Base-by-base conservation (phyloP, 1,284 basidiomycete genomes). In the Naganishia albida region DNA sequence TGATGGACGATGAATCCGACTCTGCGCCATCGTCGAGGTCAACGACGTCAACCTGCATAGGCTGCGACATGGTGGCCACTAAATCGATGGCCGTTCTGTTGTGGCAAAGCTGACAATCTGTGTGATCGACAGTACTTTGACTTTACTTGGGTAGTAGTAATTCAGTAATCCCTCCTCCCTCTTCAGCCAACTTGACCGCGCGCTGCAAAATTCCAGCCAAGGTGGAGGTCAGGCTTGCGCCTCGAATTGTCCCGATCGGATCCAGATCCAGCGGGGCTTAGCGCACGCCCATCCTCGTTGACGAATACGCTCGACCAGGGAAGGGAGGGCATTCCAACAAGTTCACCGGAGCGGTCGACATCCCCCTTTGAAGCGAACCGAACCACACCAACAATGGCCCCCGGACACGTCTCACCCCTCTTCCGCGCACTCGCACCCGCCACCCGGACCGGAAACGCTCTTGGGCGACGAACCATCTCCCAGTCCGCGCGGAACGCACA, bases 21-120 rank as follows among this genome's bases (percentile, higher is more conserved):
- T 60, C 57, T n/a, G n/a, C 46, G 34, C 4, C 34, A 10, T 34
- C 34, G 34, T 60, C 57, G 46, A 60, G 23, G 57, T 60, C 57
- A 39, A 60, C 50, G 57, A 60, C 38, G 57, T 60, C 57, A 60
- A 60, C 57, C 57, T 60, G 57, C 57, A 60, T 60, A 46, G 57
- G 57, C 44, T 60, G 57, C 28, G 57, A 60, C 57, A 60, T 60
- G 46, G 7, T 25, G 56, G 34, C 56, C 56, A 49, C 16, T 28
- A 39, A 15, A 15, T 43, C 0, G n/a, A n/a, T 26, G 16, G n/a
- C 20, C 18, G 34, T 28, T 25, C 28, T 59, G 26, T 50, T 48
- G 38, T 48, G 46, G 46, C 57, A 60, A 60, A 60, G 57, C 57
- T 50, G 46, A 49, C 34, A 16, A 60, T 40, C 57, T 16, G n/a